Evolutionary conservation across 1,139 yeast genomes (phyloP), one percentile per base, ranked within the genome.

Genomic region (Debaryomycetaceae sp.): DNA sequence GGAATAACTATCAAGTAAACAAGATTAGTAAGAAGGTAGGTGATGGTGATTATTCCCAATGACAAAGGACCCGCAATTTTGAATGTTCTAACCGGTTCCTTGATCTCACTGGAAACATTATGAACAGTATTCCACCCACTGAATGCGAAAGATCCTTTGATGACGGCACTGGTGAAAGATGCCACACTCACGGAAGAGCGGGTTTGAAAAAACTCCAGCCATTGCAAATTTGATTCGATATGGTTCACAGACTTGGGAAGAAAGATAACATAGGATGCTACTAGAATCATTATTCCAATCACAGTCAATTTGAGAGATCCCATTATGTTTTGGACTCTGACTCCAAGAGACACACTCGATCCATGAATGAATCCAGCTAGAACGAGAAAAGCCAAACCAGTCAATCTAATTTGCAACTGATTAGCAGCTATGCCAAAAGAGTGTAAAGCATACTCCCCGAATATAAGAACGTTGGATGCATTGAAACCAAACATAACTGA

Each of bases 71-170:
- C 87, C 1, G 87, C 85, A 35, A 81, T 74, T 53, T 68, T 78
- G 43, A 81, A 69, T 0, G 86, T 81, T 38, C 78, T 61, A 0
- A 70, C 66, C 0, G 87, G 87, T 51, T 82, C 77, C 45, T 76
- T 75, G 34, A 82, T 77, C 54, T 83, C 88, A 42, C 79, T 78
- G 1, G 84, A 70, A 11, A 80, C 84, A 0, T 82, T 73, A 55
- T 82, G 87, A 5, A 81, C 83, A 17, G 80, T 66, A 51, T 75
- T 80, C 87, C 87, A 82, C 3, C 88, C 88, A 3, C 80, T 70
- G 48, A 76, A 80, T 5, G 85, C 79, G 62, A 80, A 82, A 45
- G 80, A 70, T 2, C 85, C 82, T 54, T 78, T 79, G 17, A 81
- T 71, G 24, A 81, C 72, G 0, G 85, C 85, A 45, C 79, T 65